A percentile compares a stretch with the other conserved stretches of the same genome.
These are phyloP conservation scores for Trichoderma orchidacearum DNA, from an alignment of 495 filamentous ascomycete genomes.

Conservation along the genomic window DNA sequence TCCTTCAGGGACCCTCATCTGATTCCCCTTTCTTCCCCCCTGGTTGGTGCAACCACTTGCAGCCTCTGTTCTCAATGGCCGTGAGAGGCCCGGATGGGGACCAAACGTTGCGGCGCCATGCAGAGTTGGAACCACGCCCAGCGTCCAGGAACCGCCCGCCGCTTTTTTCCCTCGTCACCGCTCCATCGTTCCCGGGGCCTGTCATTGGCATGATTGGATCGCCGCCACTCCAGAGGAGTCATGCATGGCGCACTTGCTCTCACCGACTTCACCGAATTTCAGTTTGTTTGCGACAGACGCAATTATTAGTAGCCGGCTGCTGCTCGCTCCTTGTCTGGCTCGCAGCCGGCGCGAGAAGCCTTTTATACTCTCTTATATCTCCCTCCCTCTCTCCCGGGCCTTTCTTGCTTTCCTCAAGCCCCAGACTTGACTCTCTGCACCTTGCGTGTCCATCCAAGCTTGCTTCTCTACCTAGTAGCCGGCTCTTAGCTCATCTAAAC, in stretches of 20 bases:
- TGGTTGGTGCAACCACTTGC: neutral
- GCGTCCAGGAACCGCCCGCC: neutral
- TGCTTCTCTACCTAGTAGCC: too few species aligned
- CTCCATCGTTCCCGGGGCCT: slow-evolving; percentile 1
- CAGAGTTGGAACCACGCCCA: neutral
- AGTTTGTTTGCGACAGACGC: neutral
- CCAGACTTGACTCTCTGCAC: neutral
- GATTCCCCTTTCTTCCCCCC: neutral
- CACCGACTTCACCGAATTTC: slow-evolving; percentile 1
- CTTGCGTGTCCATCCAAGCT: too few species aligned
- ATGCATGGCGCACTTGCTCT: neutral
- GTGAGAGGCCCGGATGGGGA: too few species aligned
- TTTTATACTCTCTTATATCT: neutral
- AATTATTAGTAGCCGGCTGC: neutral
- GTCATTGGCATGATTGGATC: neutral
- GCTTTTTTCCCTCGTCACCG: neutral
- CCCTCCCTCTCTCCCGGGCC: neutral
- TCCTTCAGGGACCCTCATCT: neutral
- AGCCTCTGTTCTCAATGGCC: too few species aligned
- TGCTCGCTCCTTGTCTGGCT: neutral
- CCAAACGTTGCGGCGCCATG: too few species aligned
- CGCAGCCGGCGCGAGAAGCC: neutral
- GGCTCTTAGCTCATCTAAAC: neutral
- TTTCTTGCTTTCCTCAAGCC: neutral
- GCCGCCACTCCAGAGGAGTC: neutral